phyloP scores from a whole-genome alignment of 192 early-diverging fungal species.

The Coemansia sp. region DNA sequence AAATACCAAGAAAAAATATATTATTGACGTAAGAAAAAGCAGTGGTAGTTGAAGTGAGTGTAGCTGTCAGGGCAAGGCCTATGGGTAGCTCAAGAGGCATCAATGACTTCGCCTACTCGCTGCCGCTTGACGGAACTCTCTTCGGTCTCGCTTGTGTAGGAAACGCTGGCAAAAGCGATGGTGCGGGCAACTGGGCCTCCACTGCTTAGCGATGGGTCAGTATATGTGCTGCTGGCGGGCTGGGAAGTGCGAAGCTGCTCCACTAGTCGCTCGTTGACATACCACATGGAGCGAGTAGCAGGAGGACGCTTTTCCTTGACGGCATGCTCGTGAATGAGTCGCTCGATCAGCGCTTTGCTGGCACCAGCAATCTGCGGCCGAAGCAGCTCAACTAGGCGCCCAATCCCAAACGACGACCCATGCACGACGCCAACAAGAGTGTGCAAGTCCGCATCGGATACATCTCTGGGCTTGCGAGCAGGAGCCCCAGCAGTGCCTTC shows the following conservation, averaged over 20 bases:
- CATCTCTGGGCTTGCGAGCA: slow-evolving; percentile 13
- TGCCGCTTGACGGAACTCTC: slow-evolving; percentile 17
- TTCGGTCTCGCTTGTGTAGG: background rate
- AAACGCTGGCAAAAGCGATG: background rate
- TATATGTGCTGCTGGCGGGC: background rate
- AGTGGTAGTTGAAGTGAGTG: too few species aligned
- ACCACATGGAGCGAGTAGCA: slow-evolving; percentile 35
- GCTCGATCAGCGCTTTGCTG: slow-evolving; percentile 49
- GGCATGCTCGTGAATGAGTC: slow-evolving; percentile 44
- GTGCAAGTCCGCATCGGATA: slow-evolving; percentile 30
- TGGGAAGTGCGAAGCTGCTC: slow-evolving; percentile 2
- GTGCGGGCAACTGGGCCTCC: background rate
- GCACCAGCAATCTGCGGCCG: slow-evolving; percentile 24
- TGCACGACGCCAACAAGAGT: slow-evolving; percentile 32
- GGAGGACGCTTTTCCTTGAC: slow-evolving; percentile 48
- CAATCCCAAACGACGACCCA: slow-evolving; percentile 37
- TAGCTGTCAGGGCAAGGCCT: background rate
- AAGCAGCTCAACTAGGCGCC: slow-evolving; percentile 36
- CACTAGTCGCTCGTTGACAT: slow-evolving; percentile 31
- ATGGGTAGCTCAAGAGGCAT: background rate
- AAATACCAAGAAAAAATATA: background rate
- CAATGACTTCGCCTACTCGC: background rate
- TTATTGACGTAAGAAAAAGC: background rate
- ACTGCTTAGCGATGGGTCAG: background rate
- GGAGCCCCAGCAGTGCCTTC: background rate